Base-by-base conservation (phyloP, 768 basidiomycete species). In the Mycena rebaudengoi region DNA sequence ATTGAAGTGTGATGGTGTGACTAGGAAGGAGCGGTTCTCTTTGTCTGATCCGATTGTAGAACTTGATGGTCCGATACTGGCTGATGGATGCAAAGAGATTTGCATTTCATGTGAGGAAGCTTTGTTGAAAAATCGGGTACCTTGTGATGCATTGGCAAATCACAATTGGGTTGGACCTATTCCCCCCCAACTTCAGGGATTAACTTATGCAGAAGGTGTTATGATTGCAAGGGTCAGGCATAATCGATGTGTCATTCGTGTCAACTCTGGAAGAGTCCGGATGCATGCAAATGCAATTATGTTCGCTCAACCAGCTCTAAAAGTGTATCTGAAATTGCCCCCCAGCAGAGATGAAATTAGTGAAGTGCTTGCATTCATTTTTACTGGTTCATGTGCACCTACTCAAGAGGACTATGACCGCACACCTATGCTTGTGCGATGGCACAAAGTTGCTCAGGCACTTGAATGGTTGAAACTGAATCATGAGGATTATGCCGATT, bases 141-240 rank as follows among this genome's bases (percentile, higher is more conserved):
- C 76, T 16, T 25, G 32, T n/a, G 25, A 54, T 40, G 63, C 77
- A 11, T 50, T 81, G 11, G 76, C 74, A 2, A 76, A 75, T 54
- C 74, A 74, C 3, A 51, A 78, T 2, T 81, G 79, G 78, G 7
- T 81, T 6, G 80, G 80, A 13, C 65, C 73, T 18, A 69, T 78
- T 1, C 80, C 77, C 5, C 7, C 43, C 5, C 64, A 66, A 14
- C 60, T 81, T 5, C n/a, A n/a, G n/a, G n/a, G n/a, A n/a, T n/a
- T n/a, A n/a, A n/a, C n/a, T n/a, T n/a, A n/a, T n/a, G n/a, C n/a
- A n/a, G n/a, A n/a, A n/a, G n/a, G n/a, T n/a, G n/a, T n/a, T n/a
- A n/a, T n/a, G n/a, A n/a, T n/a, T n/a, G n/a, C n/a, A n/a, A n/a
- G n/a, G n/a, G n/a, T n/a, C n/a, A n/a, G n/a, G n/a, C n/a, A n/a